These are phyloP conservation scores for Epichloe hybrida DNA, from an alignment of 2,329 filamentous ascomycete species.

Conservation along the genomic window DNA sequence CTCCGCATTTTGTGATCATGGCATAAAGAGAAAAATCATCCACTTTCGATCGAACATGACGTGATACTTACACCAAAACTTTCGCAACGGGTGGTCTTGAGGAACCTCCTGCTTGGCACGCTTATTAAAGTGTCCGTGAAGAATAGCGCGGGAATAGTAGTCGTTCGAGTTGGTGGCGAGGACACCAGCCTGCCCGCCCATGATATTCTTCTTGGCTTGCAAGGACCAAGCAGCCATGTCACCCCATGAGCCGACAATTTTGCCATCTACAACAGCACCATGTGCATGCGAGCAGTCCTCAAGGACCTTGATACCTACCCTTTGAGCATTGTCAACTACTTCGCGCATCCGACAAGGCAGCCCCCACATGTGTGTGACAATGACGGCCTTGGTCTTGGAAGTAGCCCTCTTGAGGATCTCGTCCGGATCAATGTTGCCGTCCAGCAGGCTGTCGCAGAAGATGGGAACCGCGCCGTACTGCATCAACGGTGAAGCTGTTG, in stretches of 20 bases:
- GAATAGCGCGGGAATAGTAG: not conserved
- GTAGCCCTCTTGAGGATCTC: not conserved
- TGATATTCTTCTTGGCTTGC: not conserved
- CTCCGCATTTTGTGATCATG: too few species aligned
- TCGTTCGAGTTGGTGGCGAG: not conserved
- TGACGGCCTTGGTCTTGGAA: constrained; percentile 1
- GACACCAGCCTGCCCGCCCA: not conserved
- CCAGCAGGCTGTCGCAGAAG: constrained; percentile 1
- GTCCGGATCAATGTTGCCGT: constrained; percentile 1
- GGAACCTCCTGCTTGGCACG: not conserved
- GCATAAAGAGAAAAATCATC: too few species aligned
- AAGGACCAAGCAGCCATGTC: not conserved
- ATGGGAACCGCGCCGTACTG: constrained; percentile 2
- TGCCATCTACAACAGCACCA: not conserved
- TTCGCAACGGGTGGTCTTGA: not conserved
- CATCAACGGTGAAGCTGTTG: constrained; percentile 2
- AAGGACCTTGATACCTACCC: not conserved
- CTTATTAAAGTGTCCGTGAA: not conserved
- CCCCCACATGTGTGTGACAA: constrained; percentile 6
- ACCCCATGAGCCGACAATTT: constrained; percentile 2
- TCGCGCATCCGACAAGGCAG: constrained; percentile 3
- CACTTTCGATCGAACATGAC: too few species aligned
- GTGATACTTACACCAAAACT: not conserved
- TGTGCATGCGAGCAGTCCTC: constrained; percentile 6
- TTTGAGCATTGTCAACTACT: not conserved